phyloP scores from a whole-genome alignment of 1,284 basidiomycete species.

The Tylopilus sp. region DNA sequence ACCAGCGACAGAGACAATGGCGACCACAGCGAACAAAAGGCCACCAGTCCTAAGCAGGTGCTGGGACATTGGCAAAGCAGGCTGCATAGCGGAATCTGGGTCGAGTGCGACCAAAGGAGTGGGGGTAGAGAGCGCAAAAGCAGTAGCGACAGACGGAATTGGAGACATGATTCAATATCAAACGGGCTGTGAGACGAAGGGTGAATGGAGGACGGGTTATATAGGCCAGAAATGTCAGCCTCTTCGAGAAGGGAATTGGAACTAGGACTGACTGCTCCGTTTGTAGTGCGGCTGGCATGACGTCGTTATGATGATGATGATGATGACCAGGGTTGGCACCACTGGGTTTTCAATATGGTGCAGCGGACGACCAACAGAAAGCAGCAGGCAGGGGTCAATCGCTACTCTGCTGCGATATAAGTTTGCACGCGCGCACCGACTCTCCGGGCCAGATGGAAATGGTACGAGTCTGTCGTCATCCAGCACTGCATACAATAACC shows the following conservation, averaged over 20 bases:
- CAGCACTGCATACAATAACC: no score
- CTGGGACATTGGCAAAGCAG: constrained; percentile 3
- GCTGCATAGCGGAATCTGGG: background rate
- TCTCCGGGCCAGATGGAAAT: no score
- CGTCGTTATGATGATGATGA: no score
- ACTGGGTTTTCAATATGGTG: no score
- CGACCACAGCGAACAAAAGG: constrained; percentile 20
- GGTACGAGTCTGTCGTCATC: no score
- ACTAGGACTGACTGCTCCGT: background rate
- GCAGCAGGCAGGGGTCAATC: no score
- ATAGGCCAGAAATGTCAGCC: constrained; percentile 9
- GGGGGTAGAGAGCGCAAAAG: background rate
- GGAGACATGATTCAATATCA: constrained; percentile 25
- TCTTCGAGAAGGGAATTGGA: background rate
- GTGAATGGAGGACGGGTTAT: constrained; percentile 6
- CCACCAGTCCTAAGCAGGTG: constrained; percentile 17
- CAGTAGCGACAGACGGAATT: constrained; percentile 15
- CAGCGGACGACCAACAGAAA: no score
- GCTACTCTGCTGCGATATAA: no score
- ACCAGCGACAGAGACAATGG: constrained; percentile 14
- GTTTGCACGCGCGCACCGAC: no score
- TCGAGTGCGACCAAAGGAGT: constrained; percentile 2
- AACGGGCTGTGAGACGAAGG: constrained; percentile 1
- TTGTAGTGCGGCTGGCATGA: no score
- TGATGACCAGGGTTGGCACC: no score